A percentile compares a stretch with the other conserved stretches of the same genome.
Evolutionary conservation across 805 yeast genomes (phyloP).

Genomic region (Kuraishia piskuri): DNA sequence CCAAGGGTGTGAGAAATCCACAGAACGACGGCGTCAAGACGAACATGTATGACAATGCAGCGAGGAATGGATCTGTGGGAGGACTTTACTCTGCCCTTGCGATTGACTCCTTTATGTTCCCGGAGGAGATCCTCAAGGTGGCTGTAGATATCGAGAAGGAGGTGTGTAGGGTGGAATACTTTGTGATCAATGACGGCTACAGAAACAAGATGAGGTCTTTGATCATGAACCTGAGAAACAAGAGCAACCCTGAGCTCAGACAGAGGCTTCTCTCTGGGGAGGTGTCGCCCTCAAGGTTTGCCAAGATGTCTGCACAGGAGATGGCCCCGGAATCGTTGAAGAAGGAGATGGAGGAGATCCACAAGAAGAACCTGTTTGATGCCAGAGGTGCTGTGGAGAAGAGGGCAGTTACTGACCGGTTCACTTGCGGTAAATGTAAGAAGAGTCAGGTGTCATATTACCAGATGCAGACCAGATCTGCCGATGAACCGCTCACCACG

Average conservation of each 20-base stretch:
- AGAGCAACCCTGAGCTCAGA: constrained; percentile 82
- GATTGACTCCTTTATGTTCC: constrained; percentile 51
- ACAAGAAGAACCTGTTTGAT: constrained; percentile 83
- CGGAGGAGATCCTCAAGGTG: constrained; percentile 46
- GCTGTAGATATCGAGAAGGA: constrained; percentile 69
- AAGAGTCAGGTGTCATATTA: constrained; percentile 94
- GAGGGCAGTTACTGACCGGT: constrained; percentile 92
- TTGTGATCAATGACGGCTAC: constrained; percentile 52
- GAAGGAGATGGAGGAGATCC: constrained; percentile 76
- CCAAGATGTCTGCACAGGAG: constrained; percentile 84
- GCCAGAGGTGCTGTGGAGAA: constrained; percentile 97
- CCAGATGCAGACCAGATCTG: constrained; percentile 96
- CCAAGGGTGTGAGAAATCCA: constrained; percentile 62
- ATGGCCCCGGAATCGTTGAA: constrained; percentile 90
- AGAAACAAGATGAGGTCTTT: constrained; percentile 80
- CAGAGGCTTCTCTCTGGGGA: constrained; percentile 58
- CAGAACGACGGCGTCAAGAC: constrained; percentile 74
- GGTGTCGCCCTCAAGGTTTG: constrained; percentile 55
- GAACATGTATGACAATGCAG: constrained; percentile 59
- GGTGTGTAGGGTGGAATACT: constrained; percentile 53
- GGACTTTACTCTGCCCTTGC: constrained; percentile 89
- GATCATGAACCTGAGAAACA: constrained; percentile 80
- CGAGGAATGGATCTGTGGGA: constrained; percentile 76
- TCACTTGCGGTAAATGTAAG: constrained; percentile 96
- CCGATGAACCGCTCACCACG: constrained; percentile 97